These are phyloP conservation scores for Asclepias syriaca DNA, from an alignment of 257 asterid species.

Conservation along the genomic window DNA sequence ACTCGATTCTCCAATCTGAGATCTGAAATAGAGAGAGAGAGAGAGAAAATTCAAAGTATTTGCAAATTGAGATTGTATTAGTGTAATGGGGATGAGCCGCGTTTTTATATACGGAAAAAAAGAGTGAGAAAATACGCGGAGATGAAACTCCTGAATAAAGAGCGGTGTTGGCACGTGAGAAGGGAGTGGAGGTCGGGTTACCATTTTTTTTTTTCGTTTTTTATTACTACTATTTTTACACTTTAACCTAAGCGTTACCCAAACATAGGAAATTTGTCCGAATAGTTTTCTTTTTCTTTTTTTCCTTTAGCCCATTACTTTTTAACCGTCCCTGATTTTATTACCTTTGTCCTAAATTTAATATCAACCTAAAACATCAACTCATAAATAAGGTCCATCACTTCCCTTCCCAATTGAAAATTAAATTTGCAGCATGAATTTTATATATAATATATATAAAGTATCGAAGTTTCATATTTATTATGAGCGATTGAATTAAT, in stretches of 20 bases:
- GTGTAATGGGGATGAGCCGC: neutral
- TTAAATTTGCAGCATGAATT: too few species aligned
- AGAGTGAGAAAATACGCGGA: neutral
- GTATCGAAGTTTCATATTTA: too few species aligned
- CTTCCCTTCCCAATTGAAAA: too few species aligned
- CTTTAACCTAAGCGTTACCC: neutral
- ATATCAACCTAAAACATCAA: too few species aligned
- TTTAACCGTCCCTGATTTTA: too few species aligned
- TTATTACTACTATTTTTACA: neutral
- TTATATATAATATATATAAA: too few species aligned
- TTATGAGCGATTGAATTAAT: too few species aligned
- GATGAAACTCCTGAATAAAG: constrained; percentile 12
- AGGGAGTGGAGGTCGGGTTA: neutral
- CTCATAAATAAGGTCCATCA: too few species aligned
- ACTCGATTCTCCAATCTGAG: neutral
- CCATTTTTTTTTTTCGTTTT: neutral
- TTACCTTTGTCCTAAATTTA: too few species aligned
- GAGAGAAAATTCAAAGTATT: neutral
- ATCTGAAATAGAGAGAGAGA: constrained; percentile 1
- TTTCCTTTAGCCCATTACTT: too few species aligned
- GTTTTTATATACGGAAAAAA: neutral
- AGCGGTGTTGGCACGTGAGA: constrained; percentile 14
- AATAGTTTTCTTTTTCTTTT: too few species aligned
- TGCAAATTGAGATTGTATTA: neutral
- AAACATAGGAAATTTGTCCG: neutral